Evolutionary conservation across 805 yeast species (phyloP), one percentile per base, ranked within the genome.

Genomic region (Schizosaccharomyces octosporus): DNA sequence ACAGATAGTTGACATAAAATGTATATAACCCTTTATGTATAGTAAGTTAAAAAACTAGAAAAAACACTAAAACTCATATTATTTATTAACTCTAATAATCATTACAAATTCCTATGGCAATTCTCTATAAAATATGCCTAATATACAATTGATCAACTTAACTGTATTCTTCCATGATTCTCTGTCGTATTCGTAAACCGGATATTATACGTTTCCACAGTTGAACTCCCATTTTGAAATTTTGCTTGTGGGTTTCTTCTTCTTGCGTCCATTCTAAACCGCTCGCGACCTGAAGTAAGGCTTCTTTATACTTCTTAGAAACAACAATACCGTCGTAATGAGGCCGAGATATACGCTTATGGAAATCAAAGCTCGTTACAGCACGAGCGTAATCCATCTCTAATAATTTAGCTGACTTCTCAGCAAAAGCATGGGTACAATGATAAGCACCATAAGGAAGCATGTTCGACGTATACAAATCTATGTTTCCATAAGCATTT

Each of bases 311-410:
- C 66, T 82, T 83, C 29, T 68, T 67, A 4, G 85, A 83, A 5
- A 88, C 83, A 1, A 93, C 83, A 31, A 87, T 78, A 2, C 97
- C 97, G 4, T 82, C 81, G 54, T 81, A 77, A 61, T 75, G 74
- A 0, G 94, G 90, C 11, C 80, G 81, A 0, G 84, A 81, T 43
- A 67, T 67, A 36, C 75, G 67, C 63, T 9, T 61, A 7, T 64
- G 78, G 71, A 85, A 93, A 62, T 87, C 93, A 72, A 93, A 90
- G 83, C 82, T 1, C 6, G 27, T 29, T 19, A 88, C 90, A 0
- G 96, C 97, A 59, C 80, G 82, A 0, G 95, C 97, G 72, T 76
- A 87, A 65, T 87, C 95, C 6, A 90, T 76, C 0, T 79, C 81
- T 9, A 89, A 66, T 0, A 81, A 68, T 62, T 78, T 78, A 0